Conservation (phyloP, 2,329 filamentous ascomycete species). For the Cadophora luteo-olivacea region DNA sequence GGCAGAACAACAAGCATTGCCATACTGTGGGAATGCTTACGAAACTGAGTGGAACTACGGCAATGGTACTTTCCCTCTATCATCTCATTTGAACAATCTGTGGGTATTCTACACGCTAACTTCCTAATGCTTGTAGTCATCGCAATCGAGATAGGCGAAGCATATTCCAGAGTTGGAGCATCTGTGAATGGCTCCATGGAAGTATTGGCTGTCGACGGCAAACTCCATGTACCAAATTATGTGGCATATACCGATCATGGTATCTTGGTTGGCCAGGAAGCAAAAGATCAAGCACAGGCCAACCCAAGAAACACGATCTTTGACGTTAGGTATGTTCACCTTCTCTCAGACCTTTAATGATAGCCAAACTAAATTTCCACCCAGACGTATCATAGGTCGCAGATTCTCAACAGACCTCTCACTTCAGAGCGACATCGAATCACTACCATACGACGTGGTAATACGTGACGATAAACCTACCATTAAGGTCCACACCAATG, state of each 20-base stretch:
- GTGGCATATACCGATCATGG: constrained; percentile 30
- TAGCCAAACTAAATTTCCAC: background rate
- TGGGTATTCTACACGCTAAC: too few species aligned
- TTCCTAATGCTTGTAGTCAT: constrained; percentile 17
- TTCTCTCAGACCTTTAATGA: background rate
- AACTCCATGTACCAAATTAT: constrained; percentile 17
- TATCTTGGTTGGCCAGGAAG: constrained; percentile 28
- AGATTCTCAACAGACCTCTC: constrained; percentile 20
- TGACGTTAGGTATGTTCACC: constrained; percentile 24
- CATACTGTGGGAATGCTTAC: background rate
- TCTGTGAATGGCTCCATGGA: background rate
- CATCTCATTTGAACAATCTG: background rate
- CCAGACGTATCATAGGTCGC: constrained; percentile 23
- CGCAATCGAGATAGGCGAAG: constrained; percentile 29
- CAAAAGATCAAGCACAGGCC: constrained; percentile 25
- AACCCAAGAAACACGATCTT: constrained; percentile 30
- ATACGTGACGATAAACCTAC: constrained; percentile 6
- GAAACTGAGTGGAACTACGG: background rate
- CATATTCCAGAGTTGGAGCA: constrained; percentile 21
- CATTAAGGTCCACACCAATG: constrained; percentile 17
- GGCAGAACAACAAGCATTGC: background rate
- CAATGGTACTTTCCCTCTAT: background rate
- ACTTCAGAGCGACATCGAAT: constrained; percentile 17
- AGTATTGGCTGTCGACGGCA: background rate
- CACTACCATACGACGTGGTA: constrained; percentile 22